A percentile compares a stretch with the other conserved stretches of the same genome.
These are phyloP conservation scores for Stemphylium beticola DNA, from an alignment of 2,329 filamentous ascomycete species.

Conservation along the genomic window DNA sequence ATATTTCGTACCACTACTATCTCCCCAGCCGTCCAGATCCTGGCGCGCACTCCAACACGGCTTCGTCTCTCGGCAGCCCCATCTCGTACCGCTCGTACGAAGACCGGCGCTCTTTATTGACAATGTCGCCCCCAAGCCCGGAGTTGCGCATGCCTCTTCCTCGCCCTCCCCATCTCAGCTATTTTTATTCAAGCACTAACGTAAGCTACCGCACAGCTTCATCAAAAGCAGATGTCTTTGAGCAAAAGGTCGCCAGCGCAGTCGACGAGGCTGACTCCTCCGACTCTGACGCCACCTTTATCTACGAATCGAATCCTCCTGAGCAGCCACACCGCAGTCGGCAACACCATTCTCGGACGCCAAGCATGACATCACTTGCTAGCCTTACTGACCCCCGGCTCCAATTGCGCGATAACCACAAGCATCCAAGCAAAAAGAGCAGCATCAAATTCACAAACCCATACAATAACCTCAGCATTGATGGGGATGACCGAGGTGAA, in stretches of 20 bases:
- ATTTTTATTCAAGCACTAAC: conserved; percentile 48
- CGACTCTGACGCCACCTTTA: conserved; percentile 97
- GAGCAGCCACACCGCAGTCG: conserved; percentile 70
- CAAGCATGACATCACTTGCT: conserved; percentile 82
- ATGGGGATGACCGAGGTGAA: conserved; percentile 52
- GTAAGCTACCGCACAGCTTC: conserved; percentile 65
- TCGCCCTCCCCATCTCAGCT: conserved; percentile 35
- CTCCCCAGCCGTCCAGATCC: conserved; percentile 33
- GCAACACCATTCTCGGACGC: conserved; percentile 86
- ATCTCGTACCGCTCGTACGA: conserved; percentile 41
- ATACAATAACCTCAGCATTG: conserved; percentile 67
- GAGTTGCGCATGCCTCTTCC: conserved; percentile 34
- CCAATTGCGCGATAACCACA: conserved; percentile 66
- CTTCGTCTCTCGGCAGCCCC: conserved; percentile 40
- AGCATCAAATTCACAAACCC: conserved; percentile 93
- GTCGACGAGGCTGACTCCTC: conserved; percentile 96
- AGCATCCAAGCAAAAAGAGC: conserved; percentile 75
- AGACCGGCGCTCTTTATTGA: conserved; percentile 33
- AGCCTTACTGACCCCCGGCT: conserved; percentile 68
- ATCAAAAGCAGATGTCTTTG: conserved; percentile 97
- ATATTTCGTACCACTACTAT: conserved; percentile 43
- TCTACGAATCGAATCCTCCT: conserved; percentile 95
- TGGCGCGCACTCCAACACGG: conserved; percentile 32
- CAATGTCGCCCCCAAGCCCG: conserved; percentile 34
- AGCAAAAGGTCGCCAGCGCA: conserved; percentile 93